A percentile compares a stretch with the other conserved stretches of the same genome.
Evolutionary conservation across 768 basidiomycete species (phyloP).

Genomic region (Tylopilus felleus): DNA sequence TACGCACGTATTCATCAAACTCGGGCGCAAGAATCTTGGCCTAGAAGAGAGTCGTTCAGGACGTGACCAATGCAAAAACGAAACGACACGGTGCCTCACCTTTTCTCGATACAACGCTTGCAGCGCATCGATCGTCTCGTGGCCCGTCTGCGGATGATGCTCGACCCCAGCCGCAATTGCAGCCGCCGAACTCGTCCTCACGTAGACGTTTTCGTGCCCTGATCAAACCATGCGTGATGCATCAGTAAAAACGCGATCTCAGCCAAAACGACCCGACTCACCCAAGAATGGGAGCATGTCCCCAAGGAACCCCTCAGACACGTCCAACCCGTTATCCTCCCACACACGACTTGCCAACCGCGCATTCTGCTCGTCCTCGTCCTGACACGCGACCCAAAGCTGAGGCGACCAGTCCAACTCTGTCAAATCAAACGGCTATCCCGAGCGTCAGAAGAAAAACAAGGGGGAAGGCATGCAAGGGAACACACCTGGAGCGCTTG

Average conservation of each 20-base stretch:
- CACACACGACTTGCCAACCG: slow-evolving; percentile 77
- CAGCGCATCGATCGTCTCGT: slow-evolving; percentile 48
- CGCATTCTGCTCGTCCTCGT: slow-evolving; percentile 85
- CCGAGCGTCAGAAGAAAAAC: not conserved
- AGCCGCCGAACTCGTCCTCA: slow-evolving; percentile 64
- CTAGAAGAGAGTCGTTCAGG: slow-evolving; percentile 31
- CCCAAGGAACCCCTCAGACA: slow-evolving; percentile 59
- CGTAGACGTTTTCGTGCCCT: slow-evolving; percentile 82
- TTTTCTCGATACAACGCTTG: slow-evolving; percentile 81
- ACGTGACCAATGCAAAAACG: not conserved
- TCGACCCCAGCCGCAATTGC: slow-evolving; percentile 77
- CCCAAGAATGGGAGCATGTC: slow-evolving; percentile 68
- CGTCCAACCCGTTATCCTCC: slow-evolving; percentile 95
- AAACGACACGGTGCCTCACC: slow-evolving; percentile 33
- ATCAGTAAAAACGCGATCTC: not conserved
- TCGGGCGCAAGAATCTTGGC: slow-evolving; percentile 87
- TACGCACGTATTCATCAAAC: slow-evolving; percentile 87
- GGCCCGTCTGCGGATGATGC: slow-evolving; percentile 60
- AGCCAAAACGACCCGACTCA: slow-evolving; percentile 29
- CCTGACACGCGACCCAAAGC: slow-evolving; percentile 85
- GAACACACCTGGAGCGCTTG: slow-evolving; percentile 77
- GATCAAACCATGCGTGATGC: not conserved
- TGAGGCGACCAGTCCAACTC: slow-evolving; percentile 91
- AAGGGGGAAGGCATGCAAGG: too few species aligned
- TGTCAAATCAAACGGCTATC: slow-evolving; percentile 88